These are phyloP conservation scores for Thraustochytrium striatum DNA, from an alignment of 352 stramenopile genomes.

Conservation along the genomic window DNA sequence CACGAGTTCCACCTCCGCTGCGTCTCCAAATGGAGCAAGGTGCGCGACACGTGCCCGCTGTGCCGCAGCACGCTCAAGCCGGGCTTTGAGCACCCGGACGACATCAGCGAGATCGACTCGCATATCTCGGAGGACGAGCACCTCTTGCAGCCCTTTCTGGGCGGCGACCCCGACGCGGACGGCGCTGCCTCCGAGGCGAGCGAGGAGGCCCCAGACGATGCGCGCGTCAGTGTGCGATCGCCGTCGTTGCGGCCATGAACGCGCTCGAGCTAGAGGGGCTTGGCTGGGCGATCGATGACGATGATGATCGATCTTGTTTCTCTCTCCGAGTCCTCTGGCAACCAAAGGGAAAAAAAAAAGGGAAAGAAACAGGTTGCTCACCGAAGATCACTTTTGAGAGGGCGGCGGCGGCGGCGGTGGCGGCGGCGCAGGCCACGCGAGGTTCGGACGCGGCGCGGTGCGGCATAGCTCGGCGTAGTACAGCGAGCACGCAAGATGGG, in stretches of 20 bases:
- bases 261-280: neutral
- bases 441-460: neutral
- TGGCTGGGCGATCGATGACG: no score
- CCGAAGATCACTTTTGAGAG: neutral
- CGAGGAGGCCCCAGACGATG: neutral
- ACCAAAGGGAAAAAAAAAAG: no score
- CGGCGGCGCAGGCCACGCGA: neutral
- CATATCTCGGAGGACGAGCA: conserved; percentile 20
- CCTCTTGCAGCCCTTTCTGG: conserved; percentile 18
- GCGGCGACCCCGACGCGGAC: neutral
- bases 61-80: neutral
- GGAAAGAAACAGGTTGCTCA: no score
- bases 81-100: conserved; percentile 2
- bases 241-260: neutral
- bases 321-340: no score
- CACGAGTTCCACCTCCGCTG: conserved; percentile 29
- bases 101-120: conserved; percentile 24
- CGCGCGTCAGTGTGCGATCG: neutral
- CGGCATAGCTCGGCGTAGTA: neutral
- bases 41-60: conserved; percentile 21
- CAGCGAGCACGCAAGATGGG: neutral
- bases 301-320: no score
- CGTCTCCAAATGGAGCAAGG: neutral
- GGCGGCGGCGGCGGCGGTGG: no score
- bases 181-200: neutral